These are phyloP conservation scores for Ajuga reptans DNA, from an alignment of 305 asterid species.

Conservation along the genomic window DNA sequence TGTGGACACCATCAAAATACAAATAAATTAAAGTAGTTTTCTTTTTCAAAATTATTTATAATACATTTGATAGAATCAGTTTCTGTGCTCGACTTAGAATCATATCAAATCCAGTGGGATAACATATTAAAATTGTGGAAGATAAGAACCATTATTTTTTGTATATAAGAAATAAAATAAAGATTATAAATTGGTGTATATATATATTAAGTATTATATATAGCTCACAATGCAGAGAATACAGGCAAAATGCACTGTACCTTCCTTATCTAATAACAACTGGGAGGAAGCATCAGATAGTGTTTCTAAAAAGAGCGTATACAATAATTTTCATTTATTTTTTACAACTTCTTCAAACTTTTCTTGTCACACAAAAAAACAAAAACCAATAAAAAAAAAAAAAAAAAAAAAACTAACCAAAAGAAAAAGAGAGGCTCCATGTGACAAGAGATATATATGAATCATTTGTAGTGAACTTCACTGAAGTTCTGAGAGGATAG, in stretches of 20 bases:
- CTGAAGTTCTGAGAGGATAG: no score
- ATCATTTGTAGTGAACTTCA: no score
- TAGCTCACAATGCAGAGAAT: constrained; percentile 16
- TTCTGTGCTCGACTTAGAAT: neutral
- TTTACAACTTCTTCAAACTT: no score
- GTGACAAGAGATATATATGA: no score
- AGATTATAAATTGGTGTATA: neutral
- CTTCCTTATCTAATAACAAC: constrained; percentile 24
- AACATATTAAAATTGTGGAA: constrained; percentile 19
- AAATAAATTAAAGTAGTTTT: neutral
- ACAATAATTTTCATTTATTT: no score
- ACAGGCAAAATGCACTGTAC: constrained; percentile 25
- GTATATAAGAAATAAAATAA: neutral
- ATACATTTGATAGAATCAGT: constrained; percentile 8
- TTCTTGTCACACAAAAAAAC: no score
- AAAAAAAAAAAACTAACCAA: no score
- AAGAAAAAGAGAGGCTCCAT: no score
- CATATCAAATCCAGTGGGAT: constrained; percentile 25
- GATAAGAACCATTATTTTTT: neutral
- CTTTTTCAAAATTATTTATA: neutral
- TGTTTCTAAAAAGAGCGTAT: no score
- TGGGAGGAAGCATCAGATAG: neutral
- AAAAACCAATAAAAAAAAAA: no score
- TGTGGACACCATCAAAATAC: neutral
- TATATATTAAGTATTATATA: neutral